A percentile compares a stretch with the other conserved stretches of the same genome.
Conservation (phyloP, 805 yeast species). For the Lipomyces orientalis region DNA sequence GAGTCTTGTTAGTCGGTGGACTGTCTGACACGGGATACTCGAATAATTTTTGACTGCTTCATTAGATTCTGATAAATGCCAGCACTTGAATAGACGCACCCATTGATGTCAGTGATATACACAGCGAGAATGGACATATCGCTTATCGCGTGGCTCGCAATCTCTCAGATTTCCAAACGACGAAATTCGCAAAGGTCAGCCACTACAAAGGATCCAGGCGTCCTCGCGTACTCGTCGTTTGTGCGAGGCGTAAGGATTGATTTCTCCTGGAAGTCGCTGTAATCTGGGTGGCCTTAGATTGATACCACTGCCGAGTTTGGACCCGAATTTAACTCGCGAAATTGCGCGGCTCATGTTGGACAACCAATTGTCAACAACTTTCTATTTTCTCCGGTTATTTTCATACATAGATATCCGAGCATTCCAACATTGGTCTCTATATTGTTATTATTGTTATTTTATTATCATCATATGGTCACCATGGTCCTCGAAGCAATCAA, state of each 20-base stretch:
- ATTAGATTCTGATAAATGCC: background rate
- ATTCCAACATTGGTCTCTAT: background rate
- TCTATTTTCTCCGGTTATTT: background rate
- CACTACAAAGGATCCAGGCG: background rate
- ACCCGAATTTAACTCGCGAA: background rate
- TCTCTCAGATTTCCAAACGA: background rate
- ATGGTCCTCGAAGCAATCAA: conserved; percentile 37
- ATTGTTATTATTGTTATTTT: background rate
- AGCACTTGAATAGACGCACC: conserved; percentile 41
- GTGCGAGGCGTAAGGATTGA: background rate
- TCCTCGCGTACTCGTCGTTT: background rate
- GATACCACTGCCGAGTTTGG: background rate
- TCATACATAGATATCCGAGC: background rate
- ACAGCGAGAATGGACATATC: conserved; percentile 47
- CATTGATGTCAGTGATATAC: conserved; percentile 51
- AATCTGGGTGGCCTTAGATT: too few relatives aligned
- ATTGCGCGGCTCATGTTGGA: background rate
- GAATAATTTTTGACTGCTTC: conserved; percentile 46
- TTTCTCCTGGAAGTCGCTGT: background rate
- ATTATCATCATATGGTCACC: background rate
- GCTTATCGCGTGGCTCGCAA: background rate
- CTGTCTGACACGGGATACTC: conserved; percentile 48
- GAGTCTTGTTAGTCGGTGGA: conserved; percentile 45
- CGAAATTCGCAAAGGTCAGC: background rate
- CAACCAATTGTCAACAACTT: background rate